These are phyloP conservation scores for Neofusicoccum laricinum DNA, from an alignment of 2,329 filamentous ascomycete species.

Conservation along the genomic window DNA sequence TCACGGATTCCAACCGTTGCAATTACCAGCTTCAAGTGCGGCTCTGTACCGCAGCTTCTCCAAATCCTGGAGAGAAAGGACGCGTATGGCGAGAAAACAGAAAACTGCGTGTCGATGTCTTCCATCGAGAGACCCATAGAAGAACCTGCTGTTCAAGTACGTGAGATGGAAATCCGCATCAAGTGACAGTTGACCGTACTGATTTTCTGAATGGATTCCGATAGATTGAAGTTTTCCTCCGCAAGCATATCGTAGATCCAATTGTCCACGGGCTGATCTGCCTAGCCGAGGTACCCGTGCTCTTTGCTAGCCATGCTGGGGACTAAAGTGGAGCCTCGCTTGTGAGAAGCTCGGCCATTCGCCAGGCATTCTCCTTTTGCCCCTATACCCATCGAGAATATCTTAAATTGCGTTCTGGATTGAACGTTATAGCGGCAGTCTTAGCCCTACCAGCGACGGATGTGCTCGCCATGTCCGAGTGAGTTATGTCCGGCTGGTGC, in stretches of 20 bases:
- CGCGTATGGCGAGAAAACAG: not conserved
- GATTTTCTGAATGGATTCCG: no score
- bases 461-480: not conserved
- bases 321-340: not conserved
- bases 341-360: not conserved
- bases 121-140: not conserved
- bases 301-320: not conserved
- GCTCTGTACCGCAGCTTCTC: not conserved
- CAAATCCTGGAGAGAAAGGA: not conserved
- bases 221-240: no score
- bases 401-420: not conserved
- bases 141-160: not conserved
- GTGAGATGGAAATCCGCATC: no score
- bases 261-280: not conserved
- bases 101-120: not conserved
- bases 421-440: not conserved
- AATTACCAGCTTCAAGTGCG: not conserved
- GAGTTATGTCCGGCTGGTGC: not conserved
- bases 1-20: conserved; percentile 16
- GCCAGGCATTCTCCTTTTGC: not conserved
- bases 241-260: not conserved
- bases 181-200: no score
- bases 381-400: not conserved
- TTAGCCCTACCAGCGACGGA: not conserved
- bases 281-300: not conserved